Evolutionary conservation across 1,284 basidiomycete genomes (phyloP), one percentile per base, ranked within the genome.

Genomic region (Gomphus bonarii): DNA sequence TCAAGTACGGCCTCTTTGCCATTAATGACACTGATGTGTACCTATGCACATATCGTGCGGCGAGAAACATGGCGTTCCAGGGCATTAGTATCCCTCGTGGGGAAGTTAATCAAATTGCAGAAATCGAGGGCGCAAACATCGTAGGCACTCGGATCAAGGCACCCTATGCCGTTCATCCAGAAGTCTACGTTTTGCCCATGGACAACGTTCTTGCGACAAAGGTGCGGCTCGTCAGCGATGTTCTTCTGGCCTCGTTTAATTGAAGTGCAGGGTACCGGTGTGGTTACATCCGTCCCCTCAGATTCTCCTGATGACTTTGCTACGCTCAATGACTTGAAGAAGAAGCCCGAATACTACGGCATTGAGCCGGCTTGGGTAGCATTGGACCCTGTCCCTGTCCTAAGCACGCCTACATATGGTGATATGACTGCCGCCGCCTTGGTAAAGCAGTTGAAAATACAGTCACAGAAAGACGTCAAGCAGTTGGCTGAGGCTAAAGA

Each of bases 281-380:
- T 99, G 40, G 97, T 99, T 64, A 97, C 95, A 2, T 99, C 93
- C 52, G 94, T 97, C 10, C 95, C 97, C 0, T 97, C 95, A 12
- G 97, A 99, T 71, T 99, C 97, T 14, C 97, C 97, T 28, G 97
- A 99, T 68, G 97, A 99, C 72, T 98, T 85, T 70, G 84, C 86
- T 62, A 97, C 91, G 6, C 77, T 93, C 57, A 85, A 85, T 68
- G 95, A 99, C 67, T 79, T 99, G 48, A 88, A 89, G 67, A 99
- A 98, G 75, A 99, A 99, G 74, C 82, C 95, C 57, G 93, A 94
- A 61, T 97, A 88, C 74, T 99, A 97, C 82, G 90, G 92, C 69
- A 92, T 99, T 65, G 82, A 97, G 65, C 85, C 94, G 4, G 75
- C 81, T 52, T 99, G 97, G 97, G 85, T 82, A 7, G 76, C 88